Conservation (phyloP, 768 basidiomycete species). For the Tricholoma sp. region DNA sequence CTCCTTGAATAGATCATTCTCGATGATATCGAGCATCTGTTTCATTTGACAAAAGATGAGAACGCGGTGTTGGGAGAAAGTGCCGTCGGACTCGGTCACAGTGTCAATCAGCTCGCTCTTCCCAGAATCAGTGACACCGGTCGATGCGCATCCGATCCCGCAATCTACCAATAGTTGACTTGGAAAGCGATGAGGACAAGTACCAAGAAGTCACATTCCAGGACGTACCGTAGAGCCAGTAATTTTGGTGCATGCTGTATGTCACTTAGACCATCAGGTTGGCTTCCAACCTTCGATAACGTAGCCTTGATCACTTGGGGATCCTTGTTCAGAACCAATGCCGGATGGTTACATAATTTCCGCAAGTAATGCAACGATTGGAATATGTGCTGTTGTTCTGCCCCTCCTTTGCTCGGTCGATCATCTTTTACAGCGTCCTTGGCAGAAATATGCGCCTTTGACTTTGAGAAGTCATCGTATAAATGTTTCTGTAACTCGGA, state of each 20-base stretch:
- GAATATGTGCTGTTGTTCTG: conserved; percentile 84
- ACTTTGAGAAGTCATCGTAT: conserved; percentile 90
- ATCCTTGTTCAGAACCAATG: conserved; percentile 80
- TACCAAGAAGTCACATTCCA: neutral
- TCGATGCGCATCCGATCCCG: conserved; percentile 69
- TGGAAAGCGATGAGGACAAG: conserved; percentile 1
- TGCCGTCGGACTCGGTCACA: conserved; percentile 44
- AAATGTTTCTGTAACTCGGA: conserved; percentile 91
- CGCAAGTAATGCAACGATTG: conserved; percentile 95
- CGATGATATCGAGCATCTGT: conserved; percentile 97
- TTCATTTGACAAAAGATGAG: conserved; percentile 99
- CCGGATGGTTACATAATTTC: conserved; percentile 97
- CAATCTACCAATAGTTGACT: conserved; percentile 95
- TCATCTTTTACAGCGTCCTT: conserved; percentile 58
- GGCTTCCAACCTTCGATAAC: conserved; percentile 49
- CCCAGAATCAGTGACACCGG: conserved; percentile 42
- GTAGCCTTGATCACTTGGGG: conserved; percentile 51
- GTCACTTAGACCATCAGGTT: conserved; percentile 52
- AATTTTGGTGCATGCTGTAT: conserved; percentile 93
- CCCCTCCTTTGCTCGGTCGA: conserved; percentile 31
- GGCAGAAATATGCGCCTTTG: conserved; percentile 59
- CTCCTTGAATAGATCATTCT: conserved; percentile 84
- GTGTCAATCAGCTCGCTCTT: conserved; percentile 68
- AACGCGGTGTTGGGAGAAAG: conserved; percentile 94
- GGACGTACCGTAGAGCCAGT: conserved; percentile 75